These are phyloP conservation scores for Neurospora intermedia DNA, from an alignment of 495 filamentous ascomycete species.

Conservation along the genomic window DNA sequence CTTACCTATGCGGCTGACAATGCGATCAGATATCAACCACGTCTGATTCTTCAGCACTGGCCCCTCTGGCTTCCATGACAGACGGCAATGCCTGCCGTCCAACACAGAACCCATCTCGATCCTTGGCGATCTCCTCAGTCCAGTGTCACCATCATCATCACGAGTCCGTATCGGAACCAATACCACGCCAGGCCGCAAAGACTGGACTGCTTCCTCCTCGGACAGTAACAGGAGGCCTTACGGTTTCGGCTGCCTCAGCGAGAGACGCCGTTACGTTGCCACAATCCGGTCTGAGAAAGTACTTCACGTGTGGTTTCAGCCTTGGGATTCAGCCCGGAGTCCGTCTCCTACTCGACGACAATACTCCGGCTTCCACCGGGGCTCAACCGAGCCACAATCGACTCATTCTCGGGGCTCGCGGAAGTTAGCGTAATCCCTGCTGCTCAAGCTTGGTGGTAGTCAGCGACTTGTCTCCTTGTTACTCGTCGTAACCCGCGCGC, in stretches of 20 bases:
- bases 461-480: neutral
- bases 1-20: neutral
- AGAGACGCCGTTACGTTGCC: neutral
- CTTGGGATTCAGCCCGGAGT: neutral
- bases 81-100: neutral
- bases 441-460: neutral
- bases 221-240: neutral
- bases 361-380: neutral
- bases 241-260: neutral
- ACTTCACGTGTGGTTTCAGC: neutral
- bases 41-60: neutral
- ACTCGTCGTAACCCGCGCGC: neutral
- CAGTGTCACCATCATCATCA: neutral
- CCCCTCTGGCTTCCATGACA: neutral
- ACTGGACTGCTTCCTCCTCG: neutral
- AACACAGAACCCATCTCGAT: neutral
- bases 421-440: neutral
- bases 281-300: neutral
- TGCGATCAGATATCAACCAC: neutral
- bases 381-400: neutral
- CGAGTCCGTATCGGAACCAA: neutral
- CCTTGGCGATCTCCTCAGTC: neutral
- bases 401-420: neutral
- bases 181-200: neutral
- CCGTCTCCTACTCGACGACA: neutral